phyloP scores from a whole-genome alignment of 805 yeast genomes.

The Starmerella scarabaei region DNA sequence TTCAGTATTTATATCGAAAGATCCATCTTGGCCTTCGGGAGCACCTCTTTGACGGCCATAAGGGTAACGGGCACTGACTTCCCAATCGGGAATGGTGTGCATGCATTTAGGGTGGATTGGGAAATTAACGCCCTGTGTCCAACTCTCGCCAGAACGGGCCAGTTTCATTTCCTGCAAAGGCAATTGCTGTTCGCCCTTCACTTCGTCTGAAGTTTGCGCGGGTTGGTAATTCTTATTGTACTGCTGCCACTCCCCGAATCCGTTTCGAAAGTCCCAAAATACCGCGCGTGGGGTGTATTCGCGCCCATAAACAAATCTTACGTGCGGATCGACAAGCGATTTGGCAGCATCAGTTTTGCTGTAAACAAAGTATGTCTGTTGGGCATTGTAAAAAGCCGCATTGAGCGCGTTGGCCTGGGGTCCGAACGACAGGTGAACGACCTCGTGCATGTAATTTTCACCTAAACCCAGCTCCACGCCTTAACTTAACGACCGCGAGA shows the following conservation, averaged over 20 bases:
- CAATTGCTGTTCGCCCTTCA: neutral
- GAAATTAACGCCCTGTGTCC: constrained; percentile 71
- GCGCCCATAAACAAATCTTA: constrained; percentile 37
- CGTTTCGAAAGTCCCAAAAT: constrained; percentile 69
- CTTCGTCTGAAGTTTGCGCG: neutral
- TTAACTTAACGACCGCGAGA: neutral
- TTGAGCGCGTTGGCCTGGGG: constrained; percentile 62
- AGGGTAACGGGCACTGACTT: constrained; percentile 26
- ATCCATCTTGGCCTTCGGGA: constrained; percentile 9
- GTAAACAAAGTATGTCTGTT: constrained; percentile 55
- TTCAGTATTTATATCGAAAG: constrained; percentile 27
- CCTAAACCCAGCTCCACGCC: neutral
- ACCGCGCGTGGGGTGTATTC: constrained; percentile 72
- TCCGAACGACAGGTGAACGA: constrained; percentile 59
- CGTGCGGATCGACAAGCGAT: constrained; percentile 33
- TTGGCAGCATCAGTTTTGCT: constrained; percentile 20
- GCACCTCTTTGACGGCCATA: constrained; percentile 27
- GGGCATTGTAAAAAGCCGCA: constrained; percentile 70
- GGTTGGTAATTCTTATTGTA: neutral
- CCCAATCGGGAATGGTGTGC: constrained; percentile 47
- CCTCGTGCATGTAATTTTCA: constrained; percentile 45
- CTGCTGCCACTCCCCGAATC: constrained; percentile 41
- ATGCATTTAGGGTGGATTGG: constrained; percentile 51
- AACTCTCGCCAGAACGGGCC: constrained; percentile 28
- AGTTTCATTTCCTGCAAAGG: too few relatives aligned